Base-by-base conservation (phyloP, 2,329 filamentous ascomycete species). In the Penicillium verrucosum region DNA sequence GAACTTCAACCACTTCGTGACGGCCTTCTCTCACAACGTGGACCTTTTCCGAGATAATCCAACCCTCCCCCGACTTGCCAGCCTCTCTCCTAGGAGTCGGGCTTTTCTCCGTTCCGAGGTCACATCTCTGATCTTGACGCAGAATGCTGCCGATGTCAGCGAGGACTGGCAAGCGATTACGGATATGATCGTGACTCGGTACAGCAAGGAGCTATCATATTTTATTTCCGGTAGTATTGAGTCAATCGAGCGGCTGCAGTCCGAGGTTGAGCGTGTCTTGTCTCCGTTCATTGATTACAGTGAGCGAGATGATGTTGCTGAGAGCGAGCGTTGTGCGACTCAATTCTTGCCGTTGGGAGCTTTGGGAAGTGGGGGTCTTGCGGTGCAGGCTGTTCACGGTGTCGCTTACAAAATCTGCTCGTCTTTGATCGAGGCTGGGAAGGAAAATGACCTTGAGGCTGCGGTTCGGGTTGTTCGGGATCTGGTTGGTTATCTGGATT, bases 111-210 rank as follows among this genome's bases (percentile, higher is more conserved):
- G 77, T 42, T 58, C 65, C 0, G 80, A 84, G 21, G 68, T 88
- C 1, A 72, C 72, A 3, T 54, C 67, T 0, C 70, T 84, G 44
- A 72, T 81, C 1, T 60, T 72, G 30, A 61, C 55, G 9, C 64
- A 72, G 11, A 70, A 72, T 12, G 60, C 47, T 63, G 60, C 25
- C 60, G 65, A 18, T 67, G 14, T 48, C 8, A 60, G 62, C 3
- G 66, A 83, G 27, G 75, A 89, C 64, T 92, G 89, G 89, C 89
- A 91, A 67, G 79, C 75, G 0, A 75, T 88, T 1, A 79, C 81
- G 0, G 89, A 92, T 63, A 80, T 88, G 77, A 75, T 92, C 4
- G 77, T 89, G 4, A 69, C 77, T 5, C 81, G 88, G 1, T 90
- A 88, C 64, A 80, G 81, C 4, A 75, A 81, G 32, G 77, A 84